Evolutionary conservation across 2,329 filamentous ascomycete species (phyloP), one percentile per base, ranked within the genome.

Genomic region (Tympanopsis confertula): DNA sequence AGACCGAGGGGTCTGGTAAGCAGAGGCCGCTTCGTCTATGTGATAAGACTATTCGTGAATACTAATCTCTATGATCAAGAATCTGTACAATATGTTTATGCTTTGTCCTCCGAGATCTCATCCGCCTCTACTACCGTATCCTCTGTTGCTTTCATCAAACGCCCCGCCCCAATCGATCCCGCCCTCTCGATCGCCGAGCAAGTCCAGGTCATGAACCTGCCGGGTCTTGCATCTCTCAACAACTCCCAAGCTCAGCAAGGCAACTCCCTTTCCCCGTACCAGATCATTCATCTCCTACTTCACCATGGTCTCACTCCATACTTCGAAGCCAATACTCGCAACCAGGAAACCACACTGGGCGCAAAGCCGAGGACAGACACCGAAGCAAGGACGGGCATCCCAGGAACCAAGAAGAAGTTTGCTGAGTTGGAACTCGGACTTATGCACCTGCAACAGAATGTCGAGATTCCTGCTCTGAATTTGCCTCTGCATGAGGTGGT

Each of bases 361-460:
- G 65, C 69, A 39, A 81, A 85, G 53, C 79, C 78, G 45, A 78
- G 86, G 50, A 75, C 82, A 15, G 88, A 96, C 51, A 78, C 85
- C 37, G 91, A 96, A 53, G 79, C 85, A 33, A 93, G 94, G 65
- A 94, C 86, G 14, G 91, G 91, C 42, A 88, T 98, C 44, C 87
- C 91, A 13, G 86, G 89, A n/a, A 89, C 91, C 15, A 94, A 94
- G 69, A 94, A 94, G 73, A 86, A 87, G 53, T 81, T 96, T 57
- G 91, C 89, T 37, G 93, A 99, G 57, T 64, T 99, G 47, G 88
- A 94, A 57, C 70, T 94, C 49, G 91, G 83, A 47, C 66, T 99
- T 51, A 71, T 87, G 41, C 89, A 98, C 53, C 69, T 98, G 39
- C 88, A 95, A 60, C 88, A 98, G 59, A 96, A 98, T 59, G 87